These are phyloP conservation scores for Arabidopsis thaliana DNA, from an alignment of 345 rosid species.

Conservation along the genomic window TAIR10.1 NC_003076.8:6818001-6818500, in stretches of 20 bases:
- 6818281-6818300: constrained; percentile 40
- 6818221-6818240: constrained; percentile 33
- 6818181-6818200: neutral
- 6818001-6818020: neutral
- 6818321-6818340: constrained; percentile 36
- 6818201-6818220: neutral
- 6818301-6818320: constrained; percentile 44
- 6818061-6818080: constrained; percentile 11
- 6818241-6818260: constrained; percentile 43
- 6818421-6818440: constrained; percentile 29
- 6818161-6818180: constrained; percentile 18
- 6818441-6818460: constrained; percentile 17
- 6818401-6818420: constrained; percentile 29
- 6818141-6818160: constrained; percentile 18
- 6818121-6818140: neutral
- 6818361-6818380: constrained; percentile 77
- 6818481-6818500: constrained; percentile 30
- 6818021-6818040: neutral
- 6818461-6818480: constrained; percentile 20
- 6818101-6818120: constrained; percentile 2
- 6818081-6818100: constrained; percentile 27
- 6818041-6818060: constrained; percentile 8
- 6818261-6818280: constrained; percentile 47
- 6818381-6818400: constrained; percentile 71
- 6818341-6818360: constrained; percentile 50